These are phyloP conservation scores for Nidularia sp. DNA, from an alignment of 768 basidiomycete species.

Conservation along the genomic window DNA sequence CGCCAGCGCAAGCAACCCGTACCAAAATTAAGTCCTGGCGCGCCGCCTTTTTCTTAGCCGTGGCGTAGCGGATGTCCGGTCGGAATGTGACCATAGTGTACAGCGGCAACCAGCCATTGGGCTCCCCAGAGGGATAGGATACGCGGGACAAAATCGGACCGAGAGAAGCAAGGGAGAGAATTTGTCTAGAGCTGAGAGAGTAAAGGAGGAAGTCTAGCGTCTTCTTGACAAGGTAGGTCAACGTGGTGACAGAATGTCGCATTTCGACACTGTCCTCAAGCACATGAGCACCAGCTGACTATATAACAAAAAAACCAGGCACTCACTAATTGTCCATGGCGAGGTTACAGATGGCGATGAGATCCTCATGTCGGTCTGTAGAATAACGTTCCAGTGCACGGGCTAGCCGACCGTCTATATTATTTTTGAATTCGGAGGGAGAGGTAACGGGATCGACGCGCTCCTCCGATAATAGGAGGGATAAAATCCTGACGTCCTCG, in stretches of 20 bases:
- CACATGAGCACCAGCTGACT: conserved; percentile 13
- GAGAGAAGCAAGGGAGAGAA: conserved; percentile 42
- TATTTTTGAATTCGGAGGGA: conserved; percentile 22
- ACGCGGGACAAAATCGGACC: conserved; percentile 40
- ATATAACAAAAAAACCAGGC: conserved; percentile 7
- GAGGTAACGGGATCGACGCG: conserved; percentile 49
- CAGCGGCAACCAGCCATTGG: conserved; percentile 83
- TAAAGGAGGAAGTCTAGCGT: conserved; percentile 73
- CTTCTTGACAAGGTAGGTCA: conserved; percentile 75
- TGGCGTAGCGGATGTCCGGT: conserved; percentile 89
- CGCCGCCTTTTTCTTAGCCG: conserved; percentile 65
- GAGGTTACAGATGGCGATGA: conserved; percentile 85
- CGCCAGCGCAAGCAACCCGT: conserved; percentile 43
- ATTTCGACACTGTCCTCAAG: conserved; percentile 72
- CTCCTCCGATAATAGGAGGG: conserved; percentile 68
- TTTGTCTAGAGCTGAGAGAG: conserved; percentile 48
- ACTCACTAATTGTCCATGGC: conserved; percentile 98
- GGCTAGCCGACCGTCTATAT: conserved; percentile 51
- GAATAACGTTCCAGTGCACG: conserved; percentile 78
- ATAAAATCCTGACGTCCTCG: conserved; percentile 92
- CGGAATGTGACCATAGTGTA: conserved; percentile 99
- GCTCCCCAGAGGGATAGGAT: conserved; percentile 57
- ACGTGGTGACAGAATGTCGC: conserved; percentile 87
- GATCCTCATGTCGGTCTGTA: conserved; percentile 77
- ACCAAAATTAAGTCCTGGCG: conserved; percentile 66